These are phyloP conservation scores for Ophiostoma perfectum DNA, from an alignment of 2,329 filamentous ascomycete genomes.

Conservation along the genomic window DNA sequence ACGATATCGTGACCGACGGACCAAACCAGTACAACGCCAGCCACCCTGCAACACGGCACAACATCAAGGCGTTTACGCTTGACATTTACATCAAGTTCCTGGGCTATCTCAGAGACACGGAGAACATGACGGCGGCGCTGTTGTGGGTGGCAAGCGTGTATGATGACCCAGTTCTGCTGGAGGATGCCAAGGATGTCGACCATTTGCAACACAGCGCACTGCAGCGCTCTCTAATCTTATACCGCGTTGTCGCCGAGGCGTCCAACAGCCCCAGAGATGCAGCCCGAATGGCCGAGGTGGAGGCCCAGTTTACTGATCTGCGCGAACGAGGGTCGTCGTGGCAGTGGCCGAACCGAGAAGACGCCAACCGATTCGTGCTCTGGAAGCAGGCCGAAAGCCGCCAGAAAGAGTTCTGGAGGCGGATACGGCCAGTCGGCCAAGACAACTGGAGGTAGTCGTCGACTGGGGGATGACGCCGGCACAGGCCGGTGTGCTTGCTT, in stretches of 20 bases:
- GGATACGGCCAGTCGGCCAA: constrained; percentile 21
- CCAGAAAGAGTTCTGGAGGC: constrained; percentile 24
- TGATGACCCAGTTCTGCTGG: constrained; percentile 33
- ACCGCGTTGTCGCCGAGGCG: constrained; percentile 40
- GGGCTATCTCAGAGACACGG: constrained; percentile 54
- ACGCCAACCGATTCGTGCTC: constrained; percentile 32
- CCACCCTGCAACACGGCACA: constrained; percentile 34
- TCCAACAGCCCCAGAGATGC: constrained; percentile 21
- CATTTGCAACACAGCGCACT: constrained; percentile 34
- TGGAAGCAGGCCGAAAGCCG: constrained; percentile 23
- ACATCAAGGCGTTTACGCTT: constrained; percentile 43
- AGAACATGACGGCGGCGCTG: constrained; percentile 52
- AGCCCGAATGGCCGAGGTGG: neutral
- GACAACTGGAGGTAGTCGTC: too few species aligned
- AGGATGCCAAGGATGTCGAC: constrained; percentile 36
- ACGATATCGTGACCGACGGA: constrained; percentile 27
- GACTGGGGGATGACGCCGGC: too few species aligned
- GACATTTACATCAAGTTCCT: constrained; percentile 60
- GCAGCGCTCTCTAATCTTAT: constrained; percentile 33
- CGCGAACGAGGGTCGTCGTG: constrained; percentile 25
- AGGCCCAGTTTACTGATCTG: neutral
- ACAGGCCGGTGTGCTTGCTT: too few species aligned
- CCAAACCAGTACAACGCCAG: neutral
- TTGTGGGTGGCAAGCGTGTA: constrained; percentile 54
- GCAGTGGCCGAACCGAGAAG: constrained; percentile 38